Base-by-base conservation (phyloP, 2,329 filamentous ascomycete genomes). In the Penicillium sp. region DNA sequence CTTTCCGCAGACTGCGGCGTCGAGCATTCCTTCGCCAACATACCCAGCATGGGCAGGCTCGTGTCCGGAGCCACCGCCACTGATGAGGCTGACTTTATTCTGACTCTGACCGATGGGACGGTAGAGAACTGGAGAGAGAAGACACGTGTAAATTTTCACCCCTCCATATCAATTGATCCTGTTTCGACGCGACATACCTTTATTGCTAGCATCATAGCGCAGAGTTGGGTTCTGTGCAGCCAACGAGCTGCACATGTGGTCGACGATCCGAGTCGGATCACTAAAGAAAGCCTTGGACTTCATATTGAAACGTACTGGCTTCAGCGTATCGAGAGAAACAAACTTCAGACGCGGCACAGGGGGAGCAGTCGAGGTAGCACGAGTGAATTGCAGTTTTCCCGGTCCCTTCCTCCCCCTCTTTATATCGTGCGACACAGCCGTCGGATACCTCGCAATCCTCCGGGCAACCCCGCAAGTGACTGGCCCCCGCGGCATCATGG, bases 1-100 rank as follows among this genome's bases (percentile, higher is more conserved):
- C 23, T 51, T 48, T 31, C 55, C 55, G 18, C 55, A 55, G 19
- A 55, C 52, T n/a, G 52, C 55, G 5, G 55, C 55, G 18, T 54
- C 50, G 14, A 58, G 52, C 28, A 58, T 51, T 3, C 55, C 55
- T n/a, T 58, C 52, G 28, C 55, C 52, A 40, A 55, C 52, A 28
- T 50, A 58, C 13, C 55, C 55, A 26, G 48, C 47, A 31, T 55
- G 53, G 5, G 55, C 55, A 13, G 55, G 55, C 24, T 58, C 55
- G 29, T 58, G 55, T 11, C 55, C 55, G 5, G 52, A 55, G 18
- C 55, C 55, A 43, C 55, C 55, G n/a, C 55, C 55, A 21, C 55
- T 55, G 24, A 58, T 58, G 16, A 58, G 37, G n/a, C 52, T 58
- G 9, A 58, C 55, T 52, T 58, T 58, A 14, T 44, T 33, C 13